phyloP scores from a whole-genome alignment of 352 stramenopile genomes.

The Phytophthora hibernalis region DNA sequence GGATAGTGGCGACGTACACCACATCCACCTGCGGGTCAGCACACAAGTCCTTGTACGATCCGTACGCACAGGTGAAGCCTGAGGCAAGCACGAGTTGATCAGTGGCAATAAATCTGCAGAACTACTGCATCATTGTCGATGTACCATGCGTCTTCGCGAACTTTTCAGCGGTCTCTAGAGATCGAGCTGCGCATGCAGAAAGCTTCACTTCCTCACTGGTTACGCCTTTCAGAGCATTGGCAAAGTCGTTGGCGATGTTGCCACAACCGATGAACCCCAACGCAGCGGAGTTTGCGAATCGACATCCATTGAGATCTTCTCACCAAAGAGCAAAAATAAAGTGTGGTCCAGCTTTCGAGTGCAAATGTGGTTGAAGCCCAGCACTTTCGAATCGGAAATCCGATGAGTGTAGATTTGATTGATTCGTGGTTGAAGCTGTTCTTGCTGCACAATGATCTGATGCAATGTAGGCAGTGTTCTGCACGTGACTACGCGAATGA shows the following conservation, averaged over 20 bases:
- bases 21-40: conserved; percentile 83
- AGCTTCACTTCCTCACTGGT: conserved; percentile 18
- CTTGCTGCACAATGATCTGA: background rate
- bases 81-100: background rate
- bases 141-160: conserved; percentile 51
- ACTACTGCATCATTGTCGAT: background rate
- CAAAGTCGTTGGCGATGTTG: conserved; percentile 68
- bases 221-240: conserved; percentile 47
- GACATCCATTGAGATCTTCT: conserved; percentile 12
- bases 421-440: conserved; percentile 26
- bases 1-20: conserved; percentile 91
- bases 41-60: conserved; percentile 86
- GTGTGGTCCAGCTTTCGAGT: background rate
- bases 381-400: background rate
- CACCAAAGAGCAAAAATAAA: conserved; percentile 1
- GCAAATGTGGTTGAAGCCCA: background rate
- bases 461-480: background rate
- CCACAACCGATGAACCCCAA: conserved; percentile 72
- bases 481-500: too few relatives aligned
- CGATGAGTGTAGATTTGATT: conserved; percentile 6
- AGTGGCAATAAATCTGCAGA: background rate
- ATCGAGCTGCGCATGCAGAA: conserved; percentile 57
- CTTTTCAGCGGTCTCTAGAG: conserved; percentile 49
- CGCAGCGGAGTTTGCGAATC: conserved; percentile 41
- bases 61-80: conserved; percentile 71